Percentiles rank a stretch among this genome's conserved stretches.
Conservation (phyloP, 306 rosid species). For the Mucuna pruriens region DNA sequence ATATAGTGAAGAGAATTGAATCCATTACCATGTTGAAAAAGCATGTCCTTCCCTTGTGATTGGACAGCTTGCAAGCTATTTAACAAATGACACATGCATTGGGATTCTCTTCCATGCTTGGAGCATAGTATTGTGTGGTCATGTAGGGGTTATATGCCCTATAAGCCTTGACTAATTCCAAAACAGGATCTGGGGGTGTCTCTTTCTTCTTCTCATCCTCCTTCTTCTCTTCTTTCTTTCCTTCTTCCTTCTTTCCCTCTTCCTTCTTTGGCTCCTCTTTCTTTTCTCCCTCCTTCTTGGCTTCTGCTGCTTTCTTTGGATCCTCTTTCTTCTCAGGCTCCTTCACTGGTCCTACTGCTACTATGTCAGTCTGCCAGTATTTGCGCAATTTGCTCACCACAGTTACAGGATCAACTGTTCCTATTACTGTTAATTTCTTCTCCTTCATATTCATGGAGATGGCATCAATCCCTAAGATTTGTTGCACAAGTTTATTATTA, state of each 20-base stretch:
- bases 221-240: conserved; percentile 55
- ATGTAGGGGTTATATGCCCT: conserved; percentile 75
- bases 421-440: conserved; percentile 83
- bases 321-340: conserved; percentile 92
- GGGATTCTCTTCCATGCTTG: conserved; percentile 95
- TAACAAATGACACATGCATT: conserved; percentile 79
- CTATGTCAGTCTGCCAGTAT: conserved; percentile 64
- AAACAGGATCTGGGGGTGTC: conserved; percentile 64
- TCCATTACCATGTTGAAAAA: conserved; percentile 33
- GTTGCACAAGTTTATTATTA: neutral
- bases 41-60: conserved; percentile 25
- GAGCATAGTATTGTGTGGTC: conserved; percentile 72
- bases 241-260: conserved; percentile 55
- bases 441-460: conserved; percentile 91
- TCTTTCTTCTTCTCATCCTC: conserved; percentile 52
- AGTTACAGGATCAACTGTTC: conserved; percentile 80
- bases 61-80: conserved; percentile 26
- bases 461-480: conserved; percentile 81
- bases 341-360: conserved; percentile 81
- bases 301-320: conserved; percentile 72
- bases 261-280: conserved; percentile 59
- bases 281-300: conserved; percentile 61
- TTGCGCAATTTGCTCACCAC: conserved; percentile 86
- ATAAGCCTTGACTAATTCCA: conserved; percentile 68
- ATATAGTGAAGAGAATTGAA: conserved; percentile 28